Base-by-base conservation (phyloP, 306 rosid genomes). In the Prinsepia uniflora region DNA sequence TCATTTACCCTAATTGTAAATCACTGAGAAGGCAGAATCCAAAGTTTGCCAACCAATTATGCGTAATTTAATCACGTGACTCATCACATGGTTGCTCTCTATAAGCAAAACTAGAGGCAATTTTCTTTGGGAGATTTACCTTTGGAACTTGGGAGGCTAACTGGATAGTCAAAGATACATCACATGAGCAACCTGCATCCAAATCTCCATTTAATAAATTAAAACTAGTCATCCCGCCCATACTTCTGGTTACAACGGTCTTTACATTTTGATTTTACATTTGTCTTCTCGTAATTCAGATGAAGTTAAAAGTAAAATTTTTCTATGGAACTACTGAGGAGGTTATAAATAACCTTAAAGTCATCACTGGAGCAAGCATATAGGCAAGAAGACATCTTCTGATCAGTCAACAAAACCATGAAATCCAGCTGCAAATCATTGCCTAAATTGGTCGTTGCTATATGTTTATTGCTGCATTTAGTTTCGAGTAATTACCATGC, bases 71-170 rank as follows among this genome's bases (percentile, higher is more conserved):
- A 80, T 78, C 97, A 88, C 88, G 92, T 91, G 90, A 75, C 64
- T 80, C 50, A 76, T 79, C 94, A 89, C 94, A 84, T 87, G 91
- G 67, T 56, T 22, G 20, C 76, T 41, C 49, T 67, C 55, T 19
- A 45, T 60, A 52, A 54, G 50, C 44, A 73, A 77, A 77, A 68
- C 75, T 69, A 47, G 54, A 17, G 45, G 54, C 73, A 19, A 67
- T 56, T 44, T 64, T 82, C 75, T 74, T 76, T 63, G 42, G 65
- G 75, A 75, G 79, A 78, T 84, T 78, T 79, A 67, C 88, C 90
- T 78, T 89, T 89, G 94, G 94, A 81, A 92, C 76, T 86, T 83
- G 90, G 90, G 70, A 83, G 76, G 87, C 22, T 75, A 44, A 6
- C 72, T n/a, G n/a, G n/a, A 78, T 30, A 83, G 89, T 86, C 95